Evolutionary conservation across 1,284 basidiomycete genomes (phyloP), one percentile per base, ranked within the genome.

Genomic region (Hemileia vastatrix): DNA sequence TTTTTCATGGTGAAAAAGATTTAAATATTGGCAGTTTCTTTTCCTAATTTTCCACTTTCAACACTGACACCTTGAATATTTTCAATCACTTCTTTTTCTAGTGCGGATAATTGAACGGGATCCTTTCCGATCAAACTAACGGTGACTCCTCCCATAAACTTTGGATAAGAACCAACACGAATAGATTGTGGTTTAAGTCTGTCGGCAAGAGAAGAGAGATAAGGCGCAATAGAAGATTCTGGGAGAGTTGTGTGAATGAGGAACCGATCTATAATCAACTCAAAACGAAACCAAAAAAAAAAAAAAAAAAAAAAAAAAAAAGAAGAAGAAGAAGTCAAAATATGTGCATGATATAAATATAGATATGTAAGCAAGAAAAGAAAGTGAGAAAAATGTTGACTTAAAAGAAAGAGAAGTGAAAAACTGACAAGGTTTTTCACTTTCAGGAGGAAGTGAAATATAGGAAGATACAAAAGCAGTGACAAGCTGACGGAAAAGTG

Each of bases 221-320:
- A 94, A 0, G 93, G 91, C 1, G 90, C 88, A 63, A 96, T 95
- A 64, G 83, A 83, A 1, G 87, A 90, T 78, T 96, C 93, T 0
- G 88, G 85, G 45, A 84, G 80, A 5, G 48, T 60, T 31, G 88
- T 90, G 65, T 71, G 63, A 40, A 67, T 64, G 3, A 74, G 64
- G 8, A 69, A 31, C 6, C 74, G 66, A n/a, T 32, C 40, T 53
- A 18, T 23, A 47, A 19, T 27, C 21, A 21, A 36, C 15, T 33
- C 23, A 6, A 9, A 1, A 15, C 23, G 9, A 11, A 23, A 23
- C 6, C 50, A 9, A 23, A 27, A 23, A 3, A 6, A n/a, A 47
- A 24, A 5, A 50, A 2, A 18, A 23, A 9, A 23, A 13, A 49
- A 36, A 52, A 27, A 51, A 40, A 23, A n/a, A 6, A 19, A 15